Evolutionary conservation across 257 asterid genomes (phyloP), one percentile per base, ranked within the genome.

Genomic region (Solanum dulcamara): DNA sequence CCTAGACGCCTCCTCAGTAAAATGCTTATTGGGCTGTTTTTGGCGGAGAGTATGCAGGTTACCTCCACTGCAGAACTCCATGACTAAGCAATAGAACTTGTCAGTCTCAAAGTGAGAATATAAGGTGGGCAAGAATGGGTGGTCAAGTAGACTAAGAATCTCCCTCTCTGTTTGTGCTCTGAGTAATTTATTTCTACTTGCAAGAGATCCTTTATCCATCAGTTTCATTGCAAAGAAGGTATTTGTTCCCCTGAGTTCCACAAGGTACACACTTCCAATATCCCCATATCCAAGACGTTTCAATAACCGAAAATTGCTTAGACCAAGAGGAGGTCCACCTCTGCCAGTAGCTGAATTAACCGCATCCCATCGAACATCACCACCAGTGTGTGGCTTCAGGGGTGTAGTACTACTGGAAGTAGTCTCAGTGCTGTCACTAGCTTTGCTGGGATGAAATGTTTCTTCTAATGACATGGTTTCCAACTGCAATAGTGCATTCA

Each of bases 31-130:
- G 81, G 98, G 98, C 90, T 96, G 98, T 88, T 92, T 96, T 85
- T 96, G 99, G 48, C 99, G 88, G 44, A 96, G 95, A n/a, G 95
- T 89, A 40, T 96, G 98, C 55, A 96, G 99, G 89, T 96, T 94
- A 32, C 98, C 99, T 35, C 99, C 99, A 81, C 98, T 93, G 77
- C 99, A 96, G 79, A 93, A 96, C 91, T 96, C 99, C 97, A 96
- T 96, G 3, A 96, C 96, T 91, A 96, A 87, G 93, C 99, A 96
- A 87, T 92, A 91, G 40, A 92, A 92, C 80, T 96, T 94, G 0
- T 96, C 99, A 3, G 97, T 96, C 87, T 96, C 99, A 72, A 96
- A 94, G 79, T 96, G 91, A 48, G 98, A 91, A 74, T 96, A 96
- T 8, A 96, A 83, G 0, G 98, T 96, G 5, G 99, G 99, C 79